Base-by-base conservation (phyloP, 2,329 filamentous ascomycete species). In the Cytospora piceae region DNA sequence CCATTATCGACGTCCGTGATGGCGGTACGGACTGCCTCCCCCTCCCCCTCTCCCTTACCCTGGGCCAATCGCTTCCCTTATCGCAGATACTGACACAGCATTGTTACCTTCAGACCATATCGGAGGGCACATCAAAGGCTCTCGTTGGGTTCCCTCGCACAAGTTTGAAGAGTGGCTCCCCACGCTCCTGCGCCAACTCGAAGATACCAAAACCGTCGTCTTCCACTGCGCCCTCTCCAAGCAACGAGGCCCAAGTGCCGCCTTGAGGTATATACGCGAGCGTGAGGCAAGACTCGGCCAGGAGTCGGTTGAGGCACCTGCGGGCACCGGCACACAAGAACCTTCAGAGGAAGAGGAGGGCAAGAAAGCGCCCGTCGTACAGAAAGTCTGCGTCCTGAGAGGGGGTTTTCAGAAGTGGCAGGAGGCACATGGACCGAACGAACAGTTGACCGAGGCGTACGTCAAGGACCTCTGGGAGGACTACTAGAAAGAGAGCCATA, bases 141-240 rank as follows among this genome's bases (percentile, higher is more conserved):
- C 89, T 39, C 86, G 84, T 60, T 92, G 97, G 82, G 84, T 92
- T 15, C 93, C 95, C 0, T 90, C 86, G 59, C 79, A 79, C 55
- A 86, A 87, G 22, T 85, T 98, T 58, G 92, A 96, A 72, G 85
- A 86, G 74, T 87, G 85, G 70, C 87, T 95, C 77, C 91, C 94
- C 0, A 92, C 93, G 69, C 86, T 99, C n/a, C 83, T 96, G 15
- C 87, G 92, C 64, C 88, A 85, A 53, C 85, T 97, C 57, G 81
- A 87, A 70, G 87, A 90, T 74, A 93, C 93, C 77, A 87, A 95
- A 64, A 90, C 85, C 14, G 93, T 99, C 17, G 87, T 99, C 1
- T 99, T 99, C 77, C 95, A 99, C 80, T 99, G 95, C 78, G 91
- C 92, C 22, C 81, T 98, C 63, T 94, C 90, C 71, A 95, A 98